Base-by-base conservation (phyloP, 345 rosid species). In the Litchi chinensis region DNA sequence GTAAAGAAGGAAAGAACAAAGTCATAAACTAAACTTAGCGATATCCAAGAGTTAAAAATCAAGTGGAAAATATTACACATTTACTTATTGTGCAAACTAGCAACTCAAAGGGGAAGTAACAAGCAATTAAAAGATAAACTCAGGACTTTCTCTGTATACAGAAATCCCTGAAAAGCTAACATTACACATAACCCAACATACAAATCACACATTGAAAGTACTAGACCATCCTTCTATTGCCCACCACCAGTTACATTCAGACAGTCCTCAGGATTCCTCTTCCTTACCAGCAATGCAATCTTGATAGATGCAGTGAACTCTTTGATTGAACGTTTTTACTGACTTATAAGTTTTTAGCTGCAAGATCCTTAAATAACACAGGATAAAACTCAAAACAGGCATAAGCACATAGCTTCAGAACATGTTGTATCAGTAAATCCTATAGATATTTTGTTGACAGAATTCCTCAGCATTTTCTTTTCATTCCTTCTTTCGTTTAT, bases 101-200 rank as follows among this genome's bases (percentile, higher is more conserved):
- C 74, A 48, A 50, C 24, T 26, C 9, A 41, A 52, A 28, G 2
- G 5, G 41, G 28, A 71, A 52, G 43, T 26, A 37, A 24, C 41
- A 26, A 71, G 57, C 44, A 71, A 48, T 52, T 71, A 9, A 71
- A 71, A 71, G 21, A 13, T 24, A 54, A 71, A 71, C 65, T 2
- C 9, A 12, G 43, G 43, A 52, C 75, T 12, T 73, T 40, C 28
- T 21, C 11, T 12, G 18, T 52, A 10, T 8, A 21, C 7, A 39
- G 26, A 73, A 73, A 73, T 57, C 62, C 28, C 37, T 10, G 57
- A 46, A 73, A 59, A 41, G n/a, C 22, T 24, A 10, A 74, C 13
- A 73, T 26, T 43, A 60, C 54, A 6, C 22, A 19, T 19, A 60
- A 73, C 8, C 63, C 4, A 19, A 60, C 21, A 22, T 60, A 22